Conservation (phyloP, 345 rosid species). For the Moringa oleifera region DNA sequence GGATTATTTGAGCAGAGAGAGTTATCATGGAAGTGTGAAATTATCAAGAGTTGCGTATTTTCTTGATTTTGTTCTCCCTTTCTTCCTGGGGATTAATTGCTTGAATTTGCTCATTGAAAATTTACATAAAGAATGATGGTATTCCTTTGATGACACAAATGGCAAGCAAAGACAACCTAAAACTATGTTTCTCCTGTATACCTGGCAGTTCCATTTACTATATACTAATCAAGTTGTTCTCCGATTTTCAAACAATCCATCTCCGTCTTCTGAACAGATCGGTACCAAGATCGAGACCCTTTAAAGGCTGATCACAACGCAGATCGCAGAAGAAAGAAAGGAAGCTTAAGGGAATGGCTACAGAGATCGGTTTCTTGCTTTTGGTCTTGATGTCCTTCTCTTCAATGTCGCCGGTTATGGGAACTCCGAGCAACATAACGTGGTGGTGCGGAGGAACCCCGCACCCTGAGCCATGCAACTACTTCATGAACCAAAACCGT, state of each 20-base stretch:
- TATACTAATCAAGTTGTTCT: constrained; percentile 7
- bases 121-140: constrained; percentile 13
- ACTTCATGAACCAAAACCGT: constrained; percentile 30
- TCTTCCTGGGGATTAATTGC: no score
- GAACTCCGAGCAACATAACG: constrained; percentile 23
- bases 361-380: constrained; percentile 17
- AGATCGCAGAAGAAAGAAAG: constrained; percentile 9
- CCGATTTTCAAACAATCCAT: constrained; percentile 19
- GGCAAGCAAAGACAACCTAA: constrained; percentile 25
- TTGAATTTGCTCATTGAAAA: no score
- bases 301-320: no score
- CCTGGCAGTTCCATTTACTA: constrained; percentile 26
- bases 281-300: no score
- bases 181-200: constrained; percentile 5
- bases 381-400: constrained; percentile 19
- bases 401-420: constrained; percentile 17
- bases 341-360: constrained; percentile 9
- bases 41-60: no score
- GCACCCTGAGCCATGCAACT: constrained; percentile 60
- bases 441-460: constrained; percentile 84
- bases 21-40: no score
- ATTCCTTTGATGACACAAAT: background rate
- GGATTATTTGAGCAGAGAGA: no score
- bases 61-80: no score
- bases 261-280: constrained; percentile 1